Evolutionary conservation across 352 stramenopile genomes (phyloP).

Genomic region (Phytophthora tentaculata): DNA sequence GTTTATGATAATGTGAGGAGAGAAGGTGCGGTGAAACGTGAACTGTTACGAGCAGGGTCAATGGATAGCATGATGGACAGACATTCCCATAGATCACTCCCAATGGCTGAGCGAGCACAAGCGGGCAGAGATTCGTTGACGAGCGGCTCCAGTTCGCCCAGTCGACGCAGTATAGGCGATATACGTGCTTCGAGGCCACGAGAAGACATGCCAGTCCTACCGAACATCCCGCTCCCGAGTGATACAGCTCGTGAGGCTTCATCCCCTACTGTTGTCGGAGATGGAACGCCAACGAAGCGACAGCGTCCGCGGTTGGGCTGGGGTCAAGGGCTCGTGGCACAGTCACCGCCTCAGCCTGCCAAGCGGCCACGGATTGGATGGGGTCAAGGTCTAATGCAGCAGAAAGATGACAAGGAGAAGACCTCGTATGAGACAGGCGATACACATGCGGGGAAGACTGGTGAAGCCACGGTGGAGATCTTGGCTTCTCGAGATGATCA

Average conservation of each 20-base stretch:
- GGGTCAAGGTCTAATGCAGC: slow-evolving; percentile 76
- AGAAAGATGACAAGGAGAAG: slow-evolving; percentile 37
- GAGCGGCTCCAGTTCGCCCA: slow-evolving; percentile 27
- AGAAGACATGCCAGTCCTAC: slow-evolving; percentile 69
- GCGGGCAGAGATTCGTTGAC: slow-evolving; percentile 23
- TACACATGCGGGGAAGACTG: slow-evolving; percentile 6
- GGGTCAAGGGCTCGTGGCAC: slow-evolving; percentile 81
- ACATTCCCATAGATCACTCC: slow-evolving; percentile 15
- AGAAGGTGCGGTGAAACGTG: slow-evolving; percentile 29
- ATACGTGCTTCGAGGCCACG: slow-evolving; percentile 8
- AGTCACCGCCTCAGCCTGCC: slow-evolving; percentile 59
- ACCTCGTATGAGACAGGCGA: slow-evolving; percentile 10
- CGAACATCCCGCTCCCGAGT: slow-evolving; percentile 67
- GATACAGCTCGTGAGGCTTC: slow-evolving; percentile 12
- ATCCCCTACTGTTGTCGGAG: slow-evolving; percentile 25
- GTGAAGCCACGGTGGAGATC: slow-evolving; percentile 2
- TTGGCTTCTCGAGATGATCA: slow-evolving; percentile 5
- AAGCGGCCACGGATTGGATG: slow-evolving; percentile 86
- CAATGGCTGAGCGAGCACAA: slow-evolving; percentile 17
- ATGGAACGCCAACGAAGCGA: slow-evolving; percentile 51
- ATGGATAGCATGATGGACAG: slow-evolving; percentile 32
- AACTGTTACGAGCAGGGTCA: slow-evolving; percentile 32
- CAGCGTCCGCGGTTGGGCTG: slow-evolving; percentile 80
- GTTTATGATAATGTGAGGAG: slow-evolving; percentile 30
- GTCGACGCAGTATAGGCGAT: slow-evolving; percentile 15